phyloP scores from a whole-genome alignment of 805 yeast genomes.

The Candida silvicultrix region DNA sequence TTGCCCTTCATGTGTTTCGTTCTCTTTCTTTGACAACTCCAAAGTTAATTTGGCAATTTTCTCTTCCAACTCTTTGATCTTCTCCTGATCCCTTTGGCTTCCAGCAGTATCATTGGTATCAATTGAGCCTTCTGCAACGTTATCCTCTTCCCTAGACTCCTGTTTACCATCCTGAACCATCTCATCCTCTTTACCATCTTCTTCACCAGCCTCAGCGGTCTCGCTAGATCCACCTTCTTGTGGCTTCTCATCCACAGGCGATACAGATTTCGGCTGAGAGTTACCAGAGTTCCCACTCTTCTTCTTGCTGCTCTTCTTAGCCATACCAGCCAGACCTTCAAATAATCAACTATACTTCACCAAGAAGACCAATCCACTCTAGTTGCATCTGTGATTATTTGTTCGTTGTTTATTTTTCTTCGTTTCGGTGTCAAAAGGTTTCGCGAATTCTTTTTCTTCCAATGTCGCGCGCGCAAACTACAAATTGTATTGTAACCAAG shows the following conservation, averaged over 20 bases:
- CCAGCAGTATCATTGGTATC: no score
- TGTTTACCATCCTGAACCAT: not conserved
- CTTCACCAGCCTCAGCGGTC: not conserved
- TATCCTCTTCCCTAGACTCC: not conserved
- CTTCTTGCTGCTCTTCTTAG: conserved; percentile 16
- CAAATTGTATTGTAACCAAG: no score
- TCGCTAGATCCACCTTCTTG: not conserved
- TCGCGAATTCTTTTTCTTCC: not conserved
- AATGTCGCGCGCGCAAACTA: not conserved
- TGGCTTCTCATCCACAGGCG: not conserved
- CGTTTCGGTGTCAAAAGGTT: not conserved
- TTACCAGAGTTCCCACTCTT: conserved; percentile 1
- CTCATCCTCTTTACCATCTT: not conserved
- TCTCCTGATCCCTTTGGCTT: not conserved
- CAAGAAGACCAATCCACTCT: no score
- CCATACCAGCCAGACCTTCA: conserved; percentile 3
- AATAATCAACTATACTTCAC: no score
- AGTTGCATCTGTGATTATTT: not conserved
- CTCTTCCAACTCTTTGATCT: conserved; percentile 5
- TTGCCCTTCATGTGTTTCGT: conserved; percentile 1
- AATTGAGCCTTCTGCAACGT: not conserved
- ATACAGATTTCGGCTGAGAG: not conserved
- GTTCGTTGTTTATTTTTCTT: not conserved
- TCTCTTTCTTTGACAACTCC: conserved; percentile 6
- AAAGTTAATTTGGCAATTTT: conserved; percentile 8